phyloP scores from a whole-genome alignment of 2,329 filamentous ascomycete genomes.

The Aplosporella prunicola region DNA sequence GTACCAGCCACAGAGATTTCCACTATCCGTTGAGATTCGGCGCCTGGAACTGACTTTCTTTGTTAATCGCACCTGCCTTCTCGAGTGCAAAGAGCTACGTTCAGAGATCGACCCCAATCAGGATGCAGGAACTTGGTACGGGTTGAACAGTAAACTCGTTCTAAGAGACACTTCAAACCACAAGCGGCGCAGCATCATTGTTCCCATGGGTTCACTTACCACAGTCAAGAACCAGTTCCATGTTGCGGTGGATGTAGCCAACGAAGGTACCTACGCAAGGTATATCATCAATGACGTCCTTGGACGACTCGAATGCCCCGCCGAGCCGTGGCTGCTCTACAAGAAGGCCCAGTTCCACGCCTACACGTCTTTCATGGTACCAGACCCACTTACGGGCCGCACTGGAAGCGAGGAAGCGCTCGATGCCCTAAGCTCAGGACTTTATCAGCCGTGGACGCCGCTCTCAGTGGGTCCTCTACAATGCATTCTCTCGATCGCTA shows the following conservation, averaged over 20 bases:
- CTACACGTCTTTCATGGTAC: conserved; percentile 47
- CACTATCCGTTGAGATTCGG: conserved; percentile 41
- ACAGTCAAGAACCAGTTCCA: conserved; percentile 32
- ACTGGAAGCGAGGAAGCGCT: conserved; percentile 55
- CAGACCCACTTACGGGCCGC: conserved; percentile 48
- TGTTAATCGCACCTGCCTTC: conserved; percentile 35
- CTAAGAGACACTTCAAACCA: conserved; percentile 37
- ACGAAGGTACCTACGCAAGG: conserved; percentile 34
- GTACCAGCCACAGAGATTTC: conserved; percentile 31
- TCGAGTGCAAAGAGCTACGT: conserved; percentile 42
- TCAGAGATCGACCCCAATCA: conserved; percentile 44
- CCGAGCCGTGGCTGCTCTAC: conserved; percentile 47
- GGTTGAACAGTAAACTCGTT: conserved; percentile 50
- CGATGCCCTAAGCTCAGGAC: conserved; percentile 39
- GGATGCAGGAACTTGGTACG: conserved; percentile 50
- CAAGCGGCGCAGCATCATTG: conserved; percentile 42
- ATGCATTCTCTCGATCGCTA: conserved; percentile 21
- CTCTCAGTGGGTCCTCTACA: conserved; percentile 4
- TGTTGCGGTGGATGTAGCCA: conserved; percentile 31
- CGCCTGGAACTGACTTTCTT: conserved; percentile 45
- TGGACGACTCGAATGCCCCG: conserved; percentile 47
- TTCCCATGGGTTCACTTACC: conserved; percentile 37
- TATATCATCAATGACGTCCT: conserved; percentile 48
- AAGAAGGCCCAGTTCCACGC: conserved; percentile 52
- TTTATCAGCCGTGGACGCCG: conserved; percentile 32